phyloP scores from a whole-genome alignment of 306 rosid genomes.

The Mimosa bimucronata region DNA sequence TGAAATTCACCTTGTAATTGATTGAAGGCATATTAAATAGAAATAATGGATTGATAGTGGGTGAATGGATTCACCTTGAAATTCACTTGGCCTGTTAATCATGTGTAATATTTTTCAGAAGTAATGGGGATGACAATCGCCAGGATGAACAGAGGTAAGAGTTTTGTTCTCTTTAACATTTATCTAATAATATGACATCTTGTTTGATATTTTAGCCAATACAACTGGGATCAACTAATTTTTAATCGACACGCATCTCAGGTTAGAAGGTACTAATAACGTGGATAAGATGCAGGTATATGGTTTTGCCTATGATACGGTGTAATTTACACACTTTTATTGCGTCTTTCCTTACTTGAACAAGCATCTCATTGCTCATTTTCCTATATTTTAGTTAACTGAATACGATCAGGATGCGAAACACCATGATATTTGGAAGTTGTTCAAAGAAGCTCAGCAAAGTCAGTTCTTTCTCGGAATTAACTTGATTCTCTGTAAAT shows the following conservation, averaged over 20 bases:
- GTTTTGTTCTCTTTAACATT: background rate
- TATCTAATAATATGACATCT: background rate
- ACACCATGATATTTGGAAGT: conserved; percentile 57
- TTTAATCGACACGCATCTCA: conserved; percentile 37
- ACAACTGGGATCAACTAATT: background rate
- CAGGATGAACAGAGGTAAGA: conserved; percentile 46
- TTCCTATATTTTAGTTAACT: conserved; percentile 43
- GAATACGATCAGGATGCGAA: conserved; percentile 45
- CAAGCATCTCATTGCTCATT: conserved; percentile 6
- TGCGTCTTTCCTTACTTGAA: conserved; percentile 11
- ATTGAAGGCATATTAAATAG: conserved; percentile 6
- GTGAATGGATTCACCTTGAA: background rate
- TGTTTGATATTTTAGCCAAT: background rate
- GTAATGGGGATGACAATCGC: conserved; percentile 46
- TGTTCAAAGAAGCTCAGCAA: conserved; percentile 85
- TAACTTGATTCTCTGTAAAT: background rate
- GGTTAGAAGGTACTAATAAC: conserved; percentile 51
- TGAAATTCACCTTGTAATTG: background rate
- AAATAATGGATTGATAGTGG: background rate
- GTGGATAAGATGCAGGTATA: conserved; percentile 56
- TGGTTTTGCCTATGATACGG: conserved; percentile 27
- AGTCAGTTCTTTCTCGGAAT: conserved; percentile 52
- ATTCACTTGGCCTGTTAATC: conserved; percentile 13
- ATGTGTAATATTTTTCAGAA: conserved; percentile 43
- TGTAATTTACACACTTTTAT: conserved; percentile 12